Base-by-base conservation (phyloP, 2,329 filamentous ascomycete species). In the Penicillium sp. region DNA sequence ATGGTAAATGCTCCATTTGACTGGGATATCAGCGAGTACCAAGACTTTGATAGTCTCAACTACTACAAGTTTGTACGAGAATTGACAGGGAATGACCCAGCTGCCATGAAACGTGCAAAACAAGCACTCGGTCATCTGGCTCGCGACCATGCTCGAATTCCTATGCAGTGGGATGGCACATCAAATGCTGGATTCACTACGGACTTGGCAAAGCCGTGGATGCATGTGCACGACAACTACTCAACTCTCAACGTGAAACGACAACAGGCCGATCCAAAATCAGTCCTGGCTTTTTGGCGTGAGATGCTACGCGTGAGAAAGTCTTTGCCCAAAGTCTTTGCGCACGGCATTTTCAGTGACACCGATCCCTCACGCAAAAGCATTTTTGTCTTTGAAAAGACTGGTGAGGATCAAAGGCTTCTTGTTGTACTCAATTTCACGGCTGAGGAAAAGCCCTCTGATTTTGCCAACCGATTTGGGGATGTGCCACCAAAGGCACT, bases 91-190 rank as follows among this genome's bases (percentile, higher is more conserved):
- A 65, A 75, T 49, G 60, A 68, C 7, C 70, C 73, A 33, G 70
- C 67, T 23, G 68, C 83, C 1, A 73, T 72, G 10, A 72, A 78
- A 30, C 54, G 29, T 8, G 80, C 78, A 0, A 77, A 80, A 60
- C 68, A 74, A 7, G 75, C 81, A 32, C 72, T 89, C 45, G 80
- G 84, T 56, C 75, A 80, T 52, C 79, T 88, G 24, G 85, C 59
- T 3, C 51, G 59, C 80, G 5, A 90, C 65, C 83, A 90, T 63
- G 80, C 84, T 7, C 78, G 87, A n/a, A 80, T 84, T 3, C 87
- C 87, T 0, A 83, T 90, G 74, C 84, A 87, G 56, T 90, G 87
- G 87, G 78, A 78, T 49, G 75, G 67, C 0, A 71, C 72, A 0
- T 66, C 74, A 1, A 78, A 85, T 56, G 84, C 82, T 0, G 87